A percentile compares a stretch with the other conserved stretches of the same genome.
phyloP scores from a whole-genome alignment of 495 filamentous ascomycete species.

The Penicillium riverlandense region DNA sequence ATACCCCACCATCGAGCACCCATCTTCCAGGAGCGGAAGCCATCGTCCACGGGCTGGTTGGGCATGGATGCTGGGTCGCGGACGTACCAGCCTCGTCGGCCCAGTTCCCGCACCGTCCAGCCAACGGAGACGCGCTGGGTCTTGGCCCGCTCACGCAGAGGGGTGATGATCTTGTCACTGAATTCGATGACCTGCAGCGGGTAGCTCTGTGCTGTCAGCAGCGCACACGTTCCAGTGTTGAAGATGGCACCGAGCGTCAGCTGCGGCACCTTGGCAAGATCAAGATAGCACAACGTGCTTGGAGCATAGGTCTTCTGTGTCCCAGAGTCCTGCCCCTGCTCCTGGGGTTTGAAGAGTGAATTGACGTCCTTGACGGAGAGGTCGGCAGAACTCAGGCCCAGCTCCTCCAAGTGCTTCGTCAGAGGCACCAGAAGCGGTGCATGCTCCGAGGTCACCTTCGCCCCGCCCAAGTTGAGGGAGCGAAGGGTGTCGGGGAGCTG shows the following conservation, averaged over 20 bases:
- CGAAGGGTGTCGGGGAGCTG: conserved; percentile 60
- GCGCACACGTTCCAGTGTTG: conserved; percentile 42
- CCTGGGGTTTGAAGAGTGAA: conserved; percentile 30
- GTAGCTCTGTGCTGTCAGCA: conserved; percentile 54
- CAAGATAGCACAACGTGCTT: conserved; percentile 68
- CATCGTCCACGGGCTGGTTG: conserved; percentile 31
- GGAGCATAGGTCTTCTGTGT: conserved; percentile 43
- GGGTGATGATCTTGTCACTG: conserved; percentile 59
- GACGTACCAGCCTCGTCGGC: conserved; percentile 65
- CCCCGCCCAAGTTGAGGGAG: conserved; percentile 72
- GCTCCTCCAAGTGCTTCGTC: conserved; percentile 74
- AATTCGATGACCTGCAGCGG: conserved; percentile 79
- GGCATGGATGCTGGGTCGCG: conserved; percentile 39
- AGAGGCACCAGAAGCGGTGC: conserved; percentile 58
- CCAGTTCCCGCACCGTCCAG: conserved; percentile 64
- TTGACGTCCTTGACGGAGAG: conserved; percentile 61
- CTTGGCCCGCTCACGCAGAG: conserved; percentile 46
- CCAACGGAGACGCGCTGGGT: conserved; percentile 45
- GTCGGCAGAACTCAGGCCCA: conserved; percentile 62
- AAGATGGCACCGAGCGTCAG: conserved; percentile 60
- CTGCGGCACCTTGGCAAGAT: conserved; percentile 54
- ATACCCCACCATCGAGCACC: conserved; percentile 85
- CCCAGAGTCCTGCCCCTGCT: conserved; percentile 8
- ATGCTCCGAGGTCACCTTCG: conserved; percentile 59
- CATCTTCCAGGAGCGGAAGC: conserved; percentile 74